Percentiles rank a stretch among this genome's conserved stretches.
Conservation (phyloP, 176 grass and related monocot species). For the Aegilops tauschii region DNA sequence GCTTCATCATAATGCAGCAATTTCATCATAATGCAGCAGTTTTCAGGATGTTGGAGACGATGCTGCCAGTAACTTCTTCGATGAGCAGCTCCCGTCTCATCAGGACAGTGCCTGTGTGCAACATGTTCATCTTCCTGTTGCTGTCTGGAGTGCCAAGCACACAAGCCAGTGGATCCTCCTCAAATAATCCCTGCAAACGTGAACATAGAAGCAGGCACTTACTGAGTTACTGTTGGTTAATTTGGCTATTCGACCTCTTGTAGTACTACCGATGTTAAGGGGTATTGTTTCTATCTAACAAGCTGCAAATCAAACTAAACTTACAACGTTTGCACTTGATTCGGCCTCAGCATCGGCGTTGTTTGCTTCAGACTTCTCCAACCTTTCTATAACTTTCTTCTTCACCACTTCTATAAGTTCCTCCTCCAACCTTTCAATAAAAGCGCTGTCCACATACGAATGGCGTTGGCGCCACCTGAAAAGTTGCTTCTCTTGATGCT, state of each 20-base stretch:
- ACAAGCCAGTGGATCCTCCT: slow-evolving; percentile 60
- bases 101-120: not conserved
- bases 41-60: not conserved
- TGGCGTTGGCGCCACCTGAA: slow-evolving; percentile 59
- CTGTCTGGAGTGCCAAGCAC: slow-evolving; percentile 46
- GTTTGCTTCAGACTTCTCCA: slow-evolving; percentile 18
- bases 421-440: slow-evolving; percentile 35
- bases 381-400: not conserved
- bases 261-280: too few species aligned
- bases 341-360: not conserved
- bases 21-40: not conserved
- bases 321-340: slow-evolving; percentile 23
- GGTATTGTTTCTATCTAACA: not conserved
- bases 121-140: slow-evolving; percentile 25
- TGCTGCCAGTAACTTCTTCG: slow-evolving; percentile 31
- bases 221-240: too few species aligned
- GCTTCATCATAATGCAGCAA: not conserved
- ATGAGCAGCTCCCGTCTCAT: slow-evolving; percentile 30
- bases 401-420: not conserved
- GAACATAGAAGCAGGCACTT: not conserved
- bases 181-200: slow-evolving; percentile 31
- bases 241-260: too few species aligned
- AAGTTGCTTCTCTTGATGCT: slow-evolving; percentile 57
- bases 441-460: slow-evolving; percentile 39
- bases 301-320: not conserved